Percentiles rank a stretch among this genome's conserved stretches.
Conservation (phyloP, 2,329 filamentous ascomycete species). For the Phyllosticta citribraziliensis region DNA sequence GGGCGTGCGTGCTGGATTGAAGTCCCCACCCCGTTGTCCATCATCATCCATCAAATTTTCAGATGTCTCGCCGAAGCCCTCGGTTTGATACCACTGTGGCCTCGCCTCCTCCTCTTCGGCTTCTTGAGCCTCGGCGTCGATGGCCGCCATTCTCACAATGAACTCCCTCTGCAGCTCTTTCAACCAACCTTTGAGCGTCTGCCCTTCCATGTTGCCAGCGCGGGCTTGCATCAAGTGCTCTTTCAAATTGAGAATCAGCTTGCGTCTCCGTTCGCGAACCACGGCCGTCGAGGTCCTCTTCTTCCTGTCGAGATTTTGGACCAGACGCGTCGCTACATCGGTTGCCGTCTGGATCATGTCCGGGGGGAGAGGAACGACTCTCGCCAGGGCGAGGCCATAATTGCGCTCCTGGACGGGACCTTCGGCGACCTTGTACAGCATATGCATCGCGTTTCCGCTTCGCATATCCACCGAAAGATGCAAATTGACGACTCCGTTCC, state of each 20-base stretch:
- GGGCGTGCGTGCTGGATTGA: not conserved
- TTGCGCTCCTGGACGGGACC: conserved; percentile 62
- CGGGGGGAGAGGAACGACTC: conserved; percentile 61
- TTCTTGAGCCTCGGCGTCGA: conserved; percentile 40
- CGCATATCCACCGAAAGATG: conserved; percentile 66
- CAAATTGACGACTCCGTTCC: conserved; percentile 70
- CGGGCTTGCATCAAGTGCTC: conserved; percentile 63
- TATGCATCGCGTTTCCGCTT: conserved; percentile 57
- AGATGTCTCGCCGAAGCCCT: not conserved
- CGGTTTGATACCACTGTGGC: not conserved
- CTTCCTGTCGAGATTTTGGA: conserved; percentile 46
- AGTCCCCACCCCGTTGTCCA: not conserved
- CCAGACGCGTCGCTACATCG: conserved; percentile 52
- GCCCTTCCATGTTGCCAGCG: conserved; percentile 55
- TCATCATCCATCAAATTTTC: no score
- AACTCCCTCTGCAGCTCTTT: conserved; percentile 65
- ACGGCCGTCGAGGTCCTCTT: conserved; percentile 50
- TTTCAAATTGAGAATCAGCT: conserved; percentile 61
- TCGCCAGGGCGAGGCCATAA: conserved; percentile 78
- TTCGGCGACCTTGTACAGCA: conserved; percentile 75
- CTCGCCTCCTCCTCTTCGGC: conserved; percentile 9
- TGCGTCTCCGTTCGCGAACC: conserved; percentile 54
- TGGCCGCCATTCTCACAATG: conserved; percentile 56
- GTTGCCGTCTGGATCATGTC: conserved; percentile 60
- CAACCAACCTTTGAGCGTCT: conserved; percentile 54